Evolutionary conservation across 1,139 yeast genomes (phyloP), one percentile per base, ranked within the genome.

Genomic region (Candida tropicalis): DNA sequence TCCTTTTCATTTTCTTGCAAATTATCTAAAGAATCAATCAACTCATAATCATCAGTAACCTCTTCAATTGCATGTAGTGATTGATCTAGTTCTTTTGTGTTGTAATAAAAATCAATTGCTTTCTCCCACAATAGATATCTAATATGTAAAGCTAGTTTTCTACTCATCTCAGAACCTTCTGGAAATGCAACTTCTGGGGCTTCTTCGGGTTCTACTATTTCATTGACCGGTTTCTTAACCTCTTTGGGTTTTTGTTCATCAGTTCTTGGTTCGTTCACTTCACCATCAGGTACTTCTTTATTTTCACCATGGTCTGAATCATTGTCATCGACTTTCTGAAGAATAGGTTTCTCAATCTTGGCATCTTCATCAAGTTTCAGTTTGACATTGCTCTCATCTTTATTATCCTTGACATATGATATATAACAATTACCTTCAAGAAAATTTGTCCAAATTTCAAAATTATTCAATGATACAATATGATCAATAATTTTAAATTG

Each of bases 121-220:
- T 80, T 82, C 53, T 85, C 91, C 81, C 88, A 86, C 20, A 86
- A 65, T 15, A 85, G 73, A 52, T 84, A 85, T 52, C 93, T 68
- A 28, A 85, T 64, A 50, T 82, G 85, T 41, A 85, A 65, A 3
- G 89, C 84, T 38, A 85, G 63, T 42, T 75, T 68, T 44, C 77
- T 77, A 12, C 81, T 66, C 39, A 83, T 75, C 18, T 57, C 71
- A 55, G 52, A 57, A 22, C 75, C 88, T 60, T 70, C 80, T 61
- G 68, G 79, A 54, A 76, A 56, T 51, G 73, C 54, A 51, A 71
- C 36, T 40, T 57, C 59, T 1, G 51, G 53, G 12, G 53, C 55
- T 7, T 47, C 49, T 10, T 50, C 40, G 1, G 41, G 41, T 7
- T 44, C 52, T 11, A 49, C 49, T 5, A 39, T 32, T 13, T 43